Percentiles rank a stretch among this genome's conserved stretches.
Conservation (phyloP, 2,329 filamentous ascomycete species). For the Cercospora brassicicola region DNA sequence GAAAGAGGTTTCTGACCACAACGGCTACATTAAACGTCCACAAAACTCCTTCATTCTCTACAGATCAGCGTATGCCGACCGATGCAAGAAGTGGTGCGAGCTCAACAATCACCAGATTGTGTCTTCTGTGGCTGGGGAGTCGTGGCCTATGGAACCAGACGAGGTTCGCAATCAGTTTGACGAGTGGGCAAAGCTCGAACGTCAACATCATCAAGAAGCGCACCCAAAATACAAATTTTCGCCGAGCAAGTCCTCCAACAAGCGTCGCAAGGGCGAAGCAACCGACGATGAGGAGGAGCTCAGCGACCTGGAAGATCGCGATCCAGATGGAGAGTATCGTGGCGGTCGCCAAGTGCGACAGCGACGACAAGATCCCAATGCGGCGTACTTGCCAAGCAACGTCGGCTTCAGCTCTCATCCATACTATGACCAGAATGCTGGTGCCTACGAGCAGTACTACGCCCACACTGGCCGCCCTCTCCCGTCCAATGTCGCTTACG, state of each 20-base stretch:
- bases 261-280: conserved; percentile 46
- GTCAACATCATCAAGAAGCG: conserved; percentile 78
- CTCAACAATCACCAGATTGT: conserved; percentile 94
- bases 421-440: conserved; percentile 35
- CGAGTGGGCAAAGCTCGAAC: conserved; percentile 74
- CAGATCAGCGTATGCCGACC: conserved; percentile 84
- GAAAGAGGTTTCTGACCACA: conserved; percentile 67
- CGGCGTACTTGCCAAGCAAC: conserved; percentile 30
- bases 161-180: conserved; percentile 74
- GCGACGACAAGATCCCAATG: conserved; percentile 27
- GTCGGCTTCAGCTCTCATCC: conserved; percentile 37
- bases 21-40: conserved; percentile 80
- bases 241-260: conserved; percentile 68
- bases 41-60: conserved; percentile 99
- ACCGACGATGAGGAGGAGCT: conserved; percentile 39
- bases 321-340: conserved; percentile 40
- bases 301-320: conserved; percentile 36
- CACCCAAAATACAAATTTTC: conserved; percentile 94
- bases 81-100: conserved; percentile 75
- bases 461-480: conserved; percentile 33
- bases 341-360: conserved; percentile 32
- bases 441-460: conserved; percentile 34
- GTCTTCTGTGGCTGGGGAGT: conserved; percentile 79
- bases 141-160: conserved; percentile 80
- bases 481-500: conserved; percentile 36